Conservation (phyloP, 345 rosid species). For the Raphanus sativus region DNA sequence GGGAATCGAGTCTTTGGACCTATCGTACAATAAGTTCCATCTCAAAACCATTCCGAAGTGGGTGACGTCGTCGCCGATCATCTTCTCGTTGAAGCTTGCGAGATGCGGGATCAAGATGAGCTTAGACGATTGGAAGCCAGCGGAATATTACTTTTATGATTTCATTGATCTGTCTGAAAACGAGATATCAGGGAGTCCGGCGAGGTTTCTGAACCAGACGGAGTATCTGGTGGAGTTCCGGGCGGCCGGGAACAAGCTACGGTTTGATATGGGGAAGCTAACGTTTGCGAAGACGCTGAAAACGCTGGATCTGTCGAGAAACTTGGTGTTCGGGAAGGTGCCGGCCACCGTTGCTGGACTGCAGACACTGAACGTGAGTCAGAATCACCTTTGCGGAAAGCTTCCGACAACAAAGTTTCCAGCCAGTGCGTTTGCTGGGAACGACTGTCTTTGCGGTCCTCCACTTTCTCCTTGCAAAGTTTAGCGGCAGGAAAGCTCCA, state of each 20-base stretch:
- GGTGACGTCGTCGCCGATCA: constrained; percentile 66
- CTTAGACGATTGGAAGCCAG: constrained; percentile 56
- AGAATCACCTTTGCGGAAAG: constrained; percentile 67
- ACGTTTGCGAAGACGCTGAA: constrained; percentile 48
- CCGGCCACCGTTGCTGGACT: constrained; percentile 49
- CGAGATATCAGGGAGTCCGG: constrained; percentile 59
- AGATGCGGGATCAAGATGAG: constrained; percentile 64
- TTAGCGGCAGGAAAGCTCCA: background rate
- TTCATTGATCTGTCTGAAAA: constrained; percentile 59
- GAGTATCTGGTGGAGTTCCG: constrained; percentile 53
- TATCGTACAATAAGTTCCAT: constrained; percentile 60
- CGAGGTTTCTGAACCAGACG: constrained; percentile 50
- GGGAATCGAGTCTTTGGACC: constrained; percentile 70
- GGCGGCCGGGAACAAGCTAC: constrained; percentile 53
- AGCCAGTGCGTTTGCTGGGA: constrained; percentile 48
- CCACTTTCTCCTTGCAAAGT: constrained; percentile 50
- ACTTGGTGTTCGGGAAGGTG: constrained; percentile 56
- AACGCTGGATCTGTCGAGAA: constrained; percentile 57
- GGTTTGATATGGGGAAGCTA: constrained; percentile 50
- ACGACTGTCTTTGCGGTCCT: constrained; percentile 57
- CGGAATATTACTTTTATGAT: background rate
- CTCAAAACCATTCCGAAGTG: constrained; percentile 61
- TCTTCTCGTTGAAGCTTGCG: constrained; percentile 65
- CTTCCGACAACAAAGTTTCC: constrained; percentile 61
- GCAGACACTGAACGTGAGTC: constrained; percentile 51